Evolutionary conservation across 1,284 basidiomycete species (phyloP), one percentile per base, ranked within the genome.

Genomic region (Cutaneotrichosporon cavernicola): DNA sequence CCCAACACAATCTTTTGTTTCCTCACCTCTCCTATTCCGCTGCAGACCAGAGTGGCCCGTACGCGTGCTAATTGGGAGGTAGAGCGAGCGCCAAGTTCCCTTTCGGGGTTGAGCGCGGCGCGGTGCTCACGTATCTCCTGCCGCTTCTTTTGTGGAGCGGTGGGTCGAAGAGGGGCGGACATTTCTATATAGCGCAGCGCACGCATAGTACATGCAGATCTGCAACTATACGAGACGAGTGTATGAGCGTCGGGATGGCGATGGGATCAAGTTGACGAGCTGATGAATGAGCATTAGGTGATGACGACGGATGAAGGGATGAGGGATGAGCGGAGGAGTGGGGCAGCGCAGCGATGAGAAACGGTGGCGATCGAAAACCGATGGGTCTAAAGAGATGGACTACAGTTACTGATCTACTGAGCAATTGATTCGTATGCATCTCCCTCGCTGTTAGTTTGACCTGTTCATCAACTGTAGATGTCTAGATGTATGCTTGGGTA

Each of bases 81-180:
- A 66, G 65, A 63, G 51, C 11, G 38, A 40, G 34, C 59, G 21
- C 30, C 40, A 50, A 51, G 51, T 56, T 64, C 62, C 58, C 58
- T 22, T 53, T 40, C 53, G 58, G 59, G 65, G 65, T 63, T 46
- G 62, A 57, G 51, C 62, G 50, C 46, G 50, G 59, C 56, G 40
- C 22, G 40, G 66, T 52, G 75, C 74, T 76, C 75, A 79, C 76
- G 77, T 79, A 79, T 79, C 77, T 79, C 77, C 77, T 65, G 75
- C 71, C 70, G 65, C 66, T 70, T 77, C 72, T 76, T 38, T 57
- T 43, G 73, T 79, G 76, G 76, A 67, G 74, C 70, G 73, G 71
- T 74, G 73, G 77, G 77, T 79, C 77, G 77, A 77, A 79, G 74
- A 73, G 70, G 75, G 73, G 74, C 76, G 65, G 26, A 78, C 73